These are phyloP conservation scores for Mycena crocata DNA, from an alignment of 768 basidiomycete genomes.

Conservation along the genomic window DNA sequence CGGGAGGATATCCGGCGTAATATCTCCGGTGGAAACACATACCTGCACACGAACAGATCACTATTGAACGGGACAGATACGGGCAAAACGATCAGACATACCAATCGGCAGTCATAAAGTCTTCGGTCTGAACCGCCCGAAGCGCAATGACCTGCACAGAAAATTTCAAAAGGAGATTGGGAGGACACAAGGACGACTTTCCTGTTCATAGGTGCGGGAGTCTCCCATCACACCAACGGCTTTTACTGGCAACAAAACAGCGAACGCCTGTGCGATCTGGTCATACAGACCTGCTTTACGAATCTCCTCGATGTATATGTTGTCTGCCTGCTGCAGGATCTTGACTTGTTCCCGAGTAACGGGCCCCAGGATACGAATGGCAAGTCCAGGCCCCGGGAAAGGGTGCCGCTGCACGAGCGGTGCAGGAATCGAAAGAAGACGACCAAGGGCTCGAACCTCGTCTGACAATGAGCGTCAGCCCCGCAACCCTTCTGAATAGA, in stretches of 20 bases:
- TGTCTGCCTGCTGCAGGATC: constrained; percentile 91
- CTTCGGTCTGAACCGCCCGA: constrained; percentile 96
- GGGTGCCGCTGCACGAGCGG: constrained; percentile 97
- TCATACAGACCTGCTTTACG: constrained; percentile 92
- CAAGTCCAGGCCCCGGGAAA: constrained; percentile 98
- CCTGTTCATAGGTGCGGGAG: constrained; percentile 95
- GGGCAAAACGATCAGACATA: constrained; percentile 47
- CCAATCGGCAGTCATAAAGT: constrained; percentile 99
- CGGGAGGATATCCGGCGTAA: constrained; percentile 92
- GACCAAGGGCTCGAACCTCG: constrained; percentile 94
- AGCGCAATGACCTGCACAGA: constrained; percentile 87
- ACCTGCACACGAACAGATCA: constrained; percentile 63
- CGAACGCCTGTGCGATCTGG: constrained; percentile 96
- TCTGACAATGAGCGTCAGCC: constrained; percentile 60
- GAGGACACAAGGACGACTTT: constrained; percentile 39
- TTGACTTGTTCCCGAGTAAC: constrained; percentile 94
- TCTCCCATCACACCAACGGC: constrained; percentile 99
- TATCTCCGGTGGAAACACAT: constrained; percentile 93
- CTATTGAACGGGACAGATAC: constrained; percentile 10
- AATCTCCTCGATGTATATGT: constrained; percentile 98
- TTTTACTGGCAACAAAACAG: constrained; percentile 92
- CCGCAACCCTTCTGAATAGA: background rate
- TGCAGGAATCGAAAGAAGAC: constrained; percentile 90
- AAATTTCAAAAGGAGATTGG: constrained; percentile 13
- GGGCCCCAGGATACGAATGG: constrained; percentile 96